Percentiles rank a stretch among this genome's conserved stretches.
phyloP scores from a whole-genome alignment of 2,329 filamentous ascomycete genomes.

The Claviceps purpurea region DNA sequence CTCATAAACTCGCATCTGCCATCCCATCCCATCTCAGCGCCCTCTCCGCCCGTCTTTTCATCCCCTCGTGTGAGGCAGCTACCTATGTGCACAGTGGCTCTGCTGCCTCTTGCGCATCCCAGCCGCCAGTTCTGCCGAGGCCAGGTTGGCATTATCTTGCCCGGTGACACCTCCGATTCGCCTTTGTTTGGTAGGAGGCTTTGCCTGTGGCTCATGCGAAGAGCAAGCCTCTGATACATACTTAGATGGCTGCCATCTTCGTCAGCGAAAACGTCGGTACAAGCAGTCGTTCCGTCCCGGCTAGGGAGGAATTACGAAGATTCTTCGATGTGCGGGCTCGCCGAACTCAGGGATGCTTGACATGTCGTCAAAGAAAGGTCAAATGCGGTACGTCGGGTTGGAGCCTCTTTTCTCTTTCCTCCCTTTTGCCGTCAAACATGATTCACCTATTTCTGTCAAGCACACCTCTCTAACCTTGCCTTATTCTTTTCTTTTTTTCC shows the following conservation, averaged over 20 bases:
- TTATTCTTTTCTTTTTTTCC: neutral
- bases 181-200: neutral
- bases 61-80: too few relatives aligned
- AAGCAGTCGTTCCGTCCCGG: conserved; percentile 3
- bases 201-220: neutral
- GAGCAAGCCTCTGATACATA: neutral
- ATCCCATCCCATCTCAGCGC: too few relatives aligned
- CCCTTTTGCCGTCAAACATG: neutral
- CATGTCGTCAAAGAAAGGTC: conserved; percentile 5
- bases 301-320: conserved; percentile 1
- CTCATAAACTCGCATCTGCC: too few relatives aligned
- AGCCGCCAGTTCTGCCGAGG: too few relatives aligned
- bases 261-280: neutral
- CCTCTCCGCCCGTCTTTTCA: too few relatives aligned
- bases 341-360: conserved; percentile 2
- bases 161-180: too few relatives aligned
- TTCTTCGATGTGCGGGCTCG: conserved; percentile 4
- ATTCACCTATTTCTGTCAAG: neutral
- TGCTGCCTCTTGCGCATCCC: too few relatives aligned
- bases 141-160: too few relatives aligned
- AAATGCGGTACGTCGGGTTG: conserved; percentile 3
- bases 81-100: too few relatives aligned
- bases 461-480: neutral
- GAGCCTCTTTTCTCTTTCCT: neutral
- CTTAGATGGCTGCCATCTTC: neutral